Percentiles rank a stretch among this genome's conserved stretches.
Conservation (phyloP, 148 eudicot species). For the Rhododendron mucronatum region DNA sequence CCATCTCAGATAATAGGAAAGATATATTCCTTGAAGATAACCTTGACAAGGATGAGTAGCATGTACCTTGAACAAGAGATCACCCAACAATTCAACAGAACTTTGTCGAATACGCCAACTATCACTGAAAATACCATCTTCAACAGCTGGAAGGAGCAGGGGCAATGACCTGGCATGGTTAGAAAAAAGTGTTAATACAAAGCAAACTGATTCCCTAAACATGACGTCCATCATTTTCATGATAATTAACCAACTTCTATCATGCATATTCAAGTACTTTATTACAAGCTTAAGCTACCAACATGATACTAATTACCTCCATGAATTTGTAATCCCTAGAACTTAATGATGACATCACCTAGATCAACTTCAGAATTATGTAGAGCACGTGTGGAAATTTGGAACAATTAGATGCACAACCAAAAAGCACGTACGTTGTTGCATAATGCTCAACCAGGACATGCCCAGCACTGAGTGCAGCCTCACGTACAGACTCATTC, state of each 20-base stretch:
- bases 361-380: background rate
- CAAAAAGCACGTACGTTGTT: constrained; percentile 52
- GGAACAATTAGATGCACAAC: background rate
- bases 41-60: background rate
- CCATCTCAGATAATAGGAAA: background rate
- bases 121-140: constrained; percentile 97
- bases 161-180: constrained; percentile 66
- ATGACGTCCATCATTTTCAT: background rate
- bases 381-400: background rate
- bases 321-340: background rate
- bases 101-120: constrained; percentile 98
- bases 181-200: background rate
- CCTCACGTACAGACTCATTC: constrained; percentile 98
- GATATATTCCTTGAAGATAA: constrained; percentile 5
- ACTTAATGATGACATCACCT: too few relatives aligned
- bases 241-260: background rate
- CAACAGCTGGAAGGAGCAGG: constrained; percentile 98
- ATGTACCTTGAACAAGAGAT: constrained; percentile 85
- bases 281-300: background rate
- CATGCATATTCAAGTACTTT: background rate
- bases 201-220: background rate
- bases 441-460: constrained; percentile 98
- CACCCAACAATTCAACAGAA: constrained; percentile 94
- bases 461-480: constrained; percentile 97
- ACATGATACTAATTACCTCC: background rate